These are phyloP conservation scores for Boletus sp. DNA, from an alignment of 768 basidiomycete species.

Conservation along the genomic window DNA sequence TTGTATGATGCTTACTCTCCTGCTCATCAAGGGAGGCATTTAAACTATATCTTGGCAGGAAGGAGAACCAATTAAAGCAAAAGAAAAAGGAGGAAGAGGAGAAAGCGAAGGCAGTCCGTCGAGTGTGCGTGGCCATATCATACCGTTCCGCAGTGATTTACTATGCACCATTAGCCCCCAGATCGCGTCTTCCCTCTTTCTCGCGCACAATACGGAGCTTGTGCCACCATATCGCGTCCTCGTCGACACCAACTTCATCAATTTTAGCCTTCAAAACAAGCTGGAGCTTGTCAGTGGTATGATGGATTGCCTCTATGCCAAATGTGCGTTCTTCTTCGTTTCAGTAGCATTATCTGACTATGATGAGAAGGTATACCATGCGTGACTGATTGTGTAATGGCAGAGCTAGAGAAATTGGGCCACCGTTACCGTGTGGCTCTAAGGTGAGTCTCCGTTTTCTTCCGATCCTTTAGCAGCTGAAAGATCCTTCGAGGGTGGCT, in stretches of 20 bases:
- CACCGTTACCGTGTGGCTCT: conserved; percentile 93
- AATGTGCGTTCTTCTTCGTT: conserved; percentile 56
- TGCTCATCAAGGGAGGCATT: not conserved
- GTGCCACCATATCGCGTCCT: conserved; percentile 96
- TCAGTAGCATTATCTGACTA: conserved; percentile 1
- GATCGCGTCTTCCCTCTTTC: conserved; percentile 87
- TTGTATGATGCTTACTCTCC: conserved; percentile 52
- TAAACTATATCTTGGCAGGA: conserved; percentile 48
- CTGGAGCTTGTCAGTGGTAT: conserved; percentile 94
- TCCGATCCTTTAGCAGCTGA: conserved; percentile 1
- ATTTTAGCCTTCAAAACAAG: conserved; percentile 97
- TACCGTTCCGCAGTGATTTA: not conserved
- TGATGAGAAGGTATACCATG: conserved; percentile 81
- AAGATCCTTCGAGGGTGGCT: conserved; percentile 66
- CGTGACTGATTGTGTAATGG: conserved; percentile 99
- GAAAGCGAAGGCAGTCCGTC: conserved; percentile 71
- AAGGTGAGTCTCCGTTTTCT: conserved; percentile 50
- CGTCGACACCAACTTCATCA: conserved; percentile 99
- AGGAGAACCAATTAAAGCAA: conserved; percentile 90
- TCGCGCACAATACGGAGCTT: conserved; percentile 92
- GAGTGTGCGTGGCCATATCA: conserved; percentile 57
- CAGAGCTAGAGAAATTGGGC: conserved; percentile 96
- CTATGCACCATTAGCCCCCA: conserved; percentile 53
- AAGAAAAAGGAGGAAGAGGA: conserved; percentile 79
- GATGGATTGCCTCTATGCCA: conserved; percentile 99